These are phyloP conservation scores for Phialemoniopsis sp. DNA, from an alignment of 2,329 filamentous ascomycete species.

Conservation along the genomic window DNA sequence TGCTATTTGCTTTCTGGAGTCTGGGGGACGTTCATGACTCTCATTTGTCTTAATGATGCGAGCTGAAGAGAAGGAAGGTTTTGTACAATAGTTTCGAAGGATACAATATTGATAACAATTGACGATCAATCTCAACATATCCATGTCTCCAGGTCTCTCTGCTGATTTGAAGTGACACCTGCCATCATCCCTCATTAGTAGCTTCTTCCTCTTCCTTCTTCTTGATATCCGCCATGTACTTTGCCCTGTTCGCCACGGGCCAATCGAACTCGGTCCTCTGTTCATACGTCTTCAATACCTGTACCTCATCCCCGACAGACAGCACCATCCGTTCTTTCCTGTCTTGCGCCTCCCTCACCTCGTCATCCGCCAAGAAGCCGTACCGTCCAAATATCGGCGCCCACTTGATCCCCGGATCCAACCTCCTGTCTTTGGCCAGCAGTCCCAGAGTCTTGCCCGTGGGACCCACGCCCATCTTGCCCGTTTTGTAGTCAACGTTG, in stretches of 20 bases:
- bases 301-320: constrained; percentile 51
- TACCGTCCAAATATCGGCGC: constrained; percentile 72
- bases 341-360: constrained; percentile 6
- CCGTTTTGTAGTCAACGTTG: constrained; percentile 68
- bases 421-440: constrained; percentile 64
- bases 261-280: constrained; percentile 52
- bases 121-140: too few relatives aligned
- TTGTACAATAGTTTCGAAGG: too few relatives aligned
- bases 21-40: too few relatives aligned
- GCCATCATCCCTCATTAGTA: too few relatives aligned
- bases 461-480: constrained; percentile 51
- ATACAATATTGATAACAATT: too few relatives aligned
- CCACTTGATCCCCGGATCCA: constrained; percentile 63
- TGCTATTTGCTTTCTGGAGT: too few relatives aligned
- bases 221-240: too few relatives aligned
- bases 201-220: too few relatives aligned
- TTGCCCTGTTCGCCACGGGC: constrained; percentile 21
- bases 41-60: too few relatives aligned
- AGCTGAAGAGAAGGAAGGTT: too few relatives aligned
- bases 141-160: too few relatives aligned
- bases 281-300: constrained; percentile 41
- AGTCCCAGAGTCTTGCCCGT: constrained; percentile 63
- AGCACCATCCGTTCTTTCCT: constrained; percentile 27
- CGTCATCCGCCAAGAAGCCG: constrained; percentile 60
- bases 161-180: too few relatives aligned